Base-by-base conservation (phyloP, 371 early-diverging fungal species). In the Chytridium lagenaria region DNA sequence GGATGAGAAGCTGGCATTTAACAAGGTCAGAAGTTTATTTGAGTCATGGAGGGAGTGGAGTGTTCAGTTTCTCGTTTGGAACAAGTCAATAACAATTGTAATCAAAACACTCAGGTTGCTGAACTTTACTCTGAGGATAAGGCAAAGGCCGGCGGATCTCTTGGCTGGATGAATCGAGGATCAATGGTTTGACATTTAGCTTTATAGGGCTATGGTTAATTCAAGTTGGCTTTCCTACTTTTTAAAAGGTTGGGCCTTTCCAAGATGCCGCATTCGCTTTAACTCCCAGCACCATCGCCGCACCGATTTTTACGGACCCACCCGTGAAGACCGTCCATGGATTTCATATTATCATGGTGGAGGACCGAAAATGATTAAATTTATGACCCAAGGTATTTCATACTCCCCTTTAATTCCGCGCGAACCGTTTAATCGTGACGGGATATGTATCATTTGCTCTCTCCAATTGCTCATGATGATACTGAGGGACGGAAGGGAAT, bases 271-370 rank as follows among this genome's bases (percentile, higher is more conserved):
- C 96, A 1, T 95, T 96, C 80, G 87, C 86, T 1, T 84, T 96
- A 51, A 86, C 83, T 68, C 71, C 78, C 19, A 51, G 92, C 73
- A 84, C 91, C 10, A 40, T 82, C 74, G 83, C 86, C 68, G 88
- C 87, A 57, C 95, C 95, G 2, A 79, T 87, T 37, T 89, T 90
- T 71, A 93, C 93, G 16, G 85, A 92, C 38, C 92, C 92, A 3
- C 93, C 93, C 0, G 83, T 90, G 50, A 90, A 90, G 73, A 91
- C 90, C 31, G 70, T 79, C 30, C 55, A 49, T 79, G 93, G 93
- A 0, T 94, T 93, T 83, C 95, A 94, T 78, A 90, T 94, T 72
- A 93, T 94, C 70, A 94, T 94, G 95, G 93, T 94, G 3, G 94
- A 90, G 67, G 88, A 80, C 28, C 73, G 88, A 40, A 87, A 87